Base-by-base conservation (phyloP, 2,329 filamentous ascomycete genomes). In the Purpureocillium takamizusanense region DNA sequence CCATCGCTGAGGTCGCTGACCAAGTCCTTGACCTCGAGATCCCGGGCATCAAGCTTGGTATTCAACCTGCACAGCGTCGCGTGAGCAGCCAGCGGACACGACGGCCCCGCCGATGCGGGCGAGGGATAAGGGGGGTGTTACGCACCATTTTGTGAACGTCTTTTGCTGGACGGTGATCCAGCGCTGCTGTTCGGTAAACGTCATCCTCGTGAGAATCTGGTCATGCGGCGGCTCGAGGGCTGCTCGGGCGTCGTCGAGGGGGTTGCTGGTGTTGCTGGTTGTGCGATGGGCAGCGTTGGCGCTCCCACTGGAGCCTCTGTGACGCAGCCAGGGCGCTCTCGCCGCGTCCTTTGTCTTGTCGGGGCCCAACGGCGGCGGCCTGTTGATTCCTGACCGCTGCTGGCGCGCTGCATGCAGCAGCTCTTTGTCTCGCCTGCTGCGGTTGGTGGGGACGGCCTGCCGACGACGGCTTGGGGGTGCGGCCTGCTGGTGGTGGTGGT, bases 111-210 rank as follows among this genome's bases (percentile, higher is more conserved):
- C 38, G 15, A 14, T n/a, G 28, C 14, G 27, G 12, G 4, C 9
- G 2, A 7, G 32, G 17, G 17, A 6, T 10, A 10, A n/a, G 14
- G 10, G 14, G 31, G 16, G 15, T 29, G 23, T 15, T 16, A 31
- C 34, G 38, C 38, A 66, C 65, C 92, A 98, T 86, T 97, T 98
- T 42, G 89, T 95, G 65, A 98, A 98, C 21, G 92, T 98, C 76
- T 97, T 98, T 64, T 97, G 84, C 70, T 97, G 90, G 65, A 95
- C 88, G 57, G 72, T 79, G 52, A 83, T 74, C 78, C 78, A 83
- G 60, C 72, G 69, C 60, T 81, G 74, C 63, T 81, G 74, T 58
- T 78, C 75, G 48, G 72, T 64, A 59, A 69, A 77, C 41, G 74
- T 76, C 78, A 81, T 82, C 60, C 67, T 80, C 53, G 63, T 63